Conservation (phyloP, 2,329 filamentous ascomycete genomes). For the Botrytis porri region DNA sequence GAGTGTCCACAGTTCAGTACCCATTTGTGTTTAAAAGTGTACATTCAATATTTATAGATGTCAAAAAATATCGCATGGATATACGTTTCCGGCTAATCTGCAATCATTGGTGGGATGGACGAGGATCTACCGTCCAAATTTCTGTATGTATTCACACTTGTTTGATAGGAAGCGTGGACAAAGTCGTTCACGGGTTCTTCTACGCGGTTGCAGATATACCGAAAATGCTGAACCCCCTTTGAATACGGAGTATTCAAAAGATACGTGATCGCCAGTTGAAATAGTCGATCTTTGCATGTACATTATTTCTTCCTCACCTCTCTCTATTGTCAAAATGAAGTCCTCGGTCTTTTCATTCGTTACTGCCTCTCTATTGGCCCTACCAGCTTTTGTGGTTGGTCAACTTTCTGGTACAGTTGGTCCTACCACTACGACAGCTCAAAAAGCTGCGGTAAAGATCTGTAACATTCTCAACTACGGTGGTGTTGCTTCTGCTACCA, state of each 20-base stretch:
- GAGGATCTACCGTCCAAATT: neutral
- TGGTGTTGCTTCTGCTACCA: slow-evolving; percentile 45
- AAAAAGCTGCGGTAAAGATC: slow-evolving; percentile 31
- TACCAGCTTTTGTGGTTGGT: slow-evolving; percentile 22
- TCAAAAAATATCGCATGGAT: too few species aligned
- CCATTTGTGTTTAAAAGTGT: neutral
- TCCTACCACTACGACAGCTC: slow-evolving; percentile 30
- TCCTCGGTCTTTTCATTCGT: slow-evolving; percentile 17
- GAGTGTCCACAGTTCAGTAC: neutral
- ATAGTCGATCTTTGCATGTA: neutral
- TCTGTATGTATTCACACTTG: neutral
- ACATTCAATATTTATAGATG: neutral
- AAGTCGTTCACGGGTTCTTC: neutral
- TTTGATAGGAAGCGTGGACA: neutral
- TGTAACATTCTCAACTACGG: slow-evolving; percentile 49
- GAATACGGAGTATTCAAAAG: neutral
- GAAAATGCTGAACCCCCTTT: neutral
- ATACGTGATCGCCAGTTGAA: neutral
- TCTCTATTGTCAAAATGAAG: slow-evolving; percentile 22
- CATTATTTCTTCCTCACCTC: neutral
- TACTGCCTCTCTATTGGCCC: slow-evolving; percentile 14
- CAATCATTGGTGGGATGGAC: neutral
- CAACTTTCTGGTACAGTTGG: slow-evolving; percentile 33
- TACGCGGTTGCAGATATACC: slow-evolving; percentile 4
- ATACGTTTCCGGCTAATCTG: neutral